A percentile compares a stretch with the other conserved stretches of the same genome.
Conservation (phyloP, 192 early-diverging fungal species). For the Powellomyces hirtus region DNA sequence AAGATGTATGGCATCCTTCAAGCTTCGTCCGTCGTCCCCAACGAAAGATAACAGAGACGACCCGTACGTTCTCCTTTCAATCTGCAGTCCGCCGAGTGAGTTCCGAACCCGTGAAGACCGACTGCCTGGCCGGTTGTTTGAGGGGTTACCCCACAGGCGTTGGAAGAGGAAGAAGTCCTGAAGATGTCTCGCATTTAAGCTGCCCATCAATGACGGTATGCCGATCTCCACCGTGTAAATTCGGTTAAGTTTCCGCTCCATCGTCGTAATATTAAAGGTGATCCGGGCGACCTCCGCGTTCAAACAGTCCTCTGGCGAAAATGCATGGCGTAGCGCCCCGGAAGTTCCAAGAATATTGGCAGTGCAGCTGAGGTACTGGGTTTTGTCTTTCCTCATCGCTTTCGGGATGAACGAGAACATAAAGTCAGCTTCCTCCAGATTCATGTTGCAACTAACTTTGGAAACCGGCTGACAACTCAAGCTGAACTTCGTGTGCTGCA, state of each 20-base stretch:
- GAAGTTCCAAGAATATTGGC: slow-evolving; percentile 59
- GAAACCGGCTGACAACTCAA: slow-evolving; percentile 72
- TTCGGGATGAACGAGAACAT: slow-evolving; percentile 43
- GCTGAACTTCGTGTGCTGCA: slow-evolving; percentile 66
- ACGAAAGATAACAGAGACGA: slow-evolving; percentile 21
- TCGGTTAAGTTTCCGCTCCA: slow-evolving; percentile 44
- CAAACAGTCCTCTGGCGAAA: slow-evolving; percentile 75
- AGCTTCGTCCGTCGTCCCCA: background rate
- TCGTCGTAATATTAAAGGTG: slow-evolving; percentile 58
- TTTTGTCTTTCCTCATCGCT: background rate
- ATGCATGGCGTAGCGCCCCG: slow-evolving; percentile 64
- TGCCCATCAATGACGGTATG: slow-evolving; percentile 49
- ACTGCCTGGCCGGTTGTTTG: background rate
- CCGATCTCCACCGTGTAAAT: slow-evolving; percentile 56
- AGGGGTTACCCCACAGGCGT: slow-evolving; percentile 63
- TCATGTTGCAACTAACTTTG: slow-evolving; percentile 67
- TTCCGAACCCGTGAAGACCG: background rate
- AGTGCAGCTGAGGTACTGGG: slow-evolving; percentile 48
- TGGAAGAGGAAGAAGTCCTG: slow-evolving; percentile 73
- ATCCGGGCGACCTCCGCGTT: slow-evolving; percentile 60
- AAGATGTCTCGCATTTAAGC: slow-evolving; percentile 67
- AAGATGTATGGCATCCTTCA: slow-evolving; percentile 4
- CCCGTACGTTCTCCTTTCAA: slow-evolving; percentile 7
- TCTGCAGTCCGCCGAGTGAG: background rate
- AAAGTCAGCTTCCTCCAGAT: slow-evolving; percentile 70